Evolutionary conservation across 116 monocot genomes (phyloP).

Genomic region (Cymodocea nodosa): DNA sequence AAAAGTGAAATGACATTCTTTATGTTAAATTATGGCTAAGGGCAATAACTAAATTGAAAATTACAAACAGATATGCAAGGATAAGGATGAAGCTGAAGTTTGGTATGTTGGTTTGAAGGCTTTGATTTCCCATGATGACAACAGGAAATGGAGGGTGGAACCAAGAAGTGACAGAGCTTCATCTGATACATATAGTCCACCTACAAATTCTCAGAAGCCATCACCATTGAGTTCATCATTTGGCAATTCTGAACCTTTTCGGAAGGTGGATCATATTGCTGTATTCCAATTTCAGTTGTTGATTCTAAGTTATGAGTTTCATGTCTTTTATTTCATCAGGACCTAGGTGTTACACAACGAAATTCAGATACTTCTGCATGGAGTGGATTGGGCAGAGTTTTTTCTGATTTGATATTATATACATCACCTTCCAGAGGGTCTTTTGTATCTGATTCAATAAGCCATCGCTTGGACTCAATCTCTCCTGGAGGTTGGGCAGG

Average conservation of each 20-base stretch:
- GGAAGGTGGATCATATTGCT: constrained; percentile 24
- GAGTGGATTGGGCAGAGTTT: constrained; percentile 50
- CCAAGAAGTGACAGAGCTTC: constrained; percentile 37
- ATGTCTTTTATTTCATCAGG: constrained; percentile 26
- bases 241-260: constrained; percentile 21
- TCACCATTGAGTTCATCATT: constrained; percentile 28
- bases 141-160: constrained; percentile 39
- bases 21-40: too few relatives aligned
- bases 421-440: constrained; percentile 26
- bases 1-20: too few relatives aligned
- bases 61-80: constrained; percentile 85
- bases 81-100: constrained; percentile 97
- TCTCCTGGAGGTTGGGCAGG: constrained; percentile 37
- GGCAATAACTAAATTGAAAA: not conserved
- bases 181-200: constrained; percentile 47
- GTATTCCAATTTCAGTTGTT: not conserved
- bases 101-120: constrained; percentile 95
- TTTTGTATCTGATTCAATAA: constrained; percentile 20
- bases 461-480: constrained; percentile 27
- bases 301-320: not conserved
- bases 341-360: constrained; percentile 25
- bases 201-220: constrained; percentile 19
- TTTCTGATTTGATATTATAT: constrained; percentile 63
- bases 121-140: constrained; percentile 45
- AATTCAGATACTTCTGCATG: constrained; percentile 24